phyloP scores from a whole-genome alignment of 305 asterid genomes.

The Fraxinus greggii region DNA sequence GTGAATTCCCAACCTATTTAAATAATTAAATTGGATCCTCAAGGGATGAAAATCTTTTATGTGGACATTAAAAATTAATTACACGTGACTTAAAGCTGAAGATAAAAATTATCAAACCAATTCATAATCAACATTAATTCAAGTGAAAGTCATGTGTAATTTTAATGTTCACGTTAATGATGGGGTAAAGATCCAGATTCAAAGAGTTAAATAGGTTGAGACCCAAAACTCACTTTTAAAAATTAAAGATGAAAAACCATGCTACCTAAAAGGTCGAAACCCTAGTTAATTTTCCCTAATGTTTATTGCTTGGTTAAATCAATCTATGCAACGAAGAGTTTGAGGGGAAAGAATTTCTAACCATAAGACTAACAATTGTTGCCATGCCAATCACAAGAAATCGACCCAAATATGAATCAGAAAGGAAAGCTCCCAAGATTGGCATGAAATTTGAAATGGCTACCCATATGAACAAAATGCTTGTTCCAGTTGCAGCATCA shows the following conservation, averaged over 20 bases:
- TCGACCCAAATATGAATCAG: conserved; percentile 77
- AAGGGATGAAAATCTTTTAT: too few relatives aligned
- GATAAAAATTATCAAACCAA: background rate
- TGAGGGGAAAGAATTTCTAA: conserved; percentile 19
- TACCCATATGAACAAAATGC: conserved; percentile 51
- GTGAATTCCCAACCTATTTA: background rate
- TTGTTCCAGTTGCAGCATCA: conserved; percentile 43
- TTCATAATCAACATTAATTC: background rate
- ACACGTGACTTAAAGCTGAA: too few relatives aligned
- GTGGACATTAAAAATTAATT: too few relatives aligned
- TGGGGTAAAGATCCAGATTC: background rate
- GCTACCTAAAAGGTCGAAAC: background rate
- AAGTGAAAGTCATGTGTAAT: background rate
- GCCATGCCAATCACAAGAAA: conserved; percentile 54
- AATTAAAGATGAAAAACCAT: background rate
- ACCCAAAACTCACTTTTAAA: background rate
- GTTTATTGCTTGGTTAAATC: background rate
- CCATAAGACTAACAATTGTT: conserved; percentile 39
- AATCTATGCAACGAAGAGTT: background rate
- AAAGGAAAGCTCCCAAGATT: conserved; percentile 64
- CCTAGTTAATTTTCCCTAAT: background rate
- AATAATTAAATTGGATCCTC: too few relatives aligned
- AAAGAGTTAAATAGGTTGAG: background rate
- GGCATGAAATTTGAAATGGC: conserved; percentile 67
- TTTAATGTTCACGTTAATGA: background rate